A percentile compares a stretch with the other conserved stretches of the same genome.
Evolutionary conservation across 202 grass and related monocot genomes (phyloP).

Genomic region (Cymbopogon flexuosus): DNA sequence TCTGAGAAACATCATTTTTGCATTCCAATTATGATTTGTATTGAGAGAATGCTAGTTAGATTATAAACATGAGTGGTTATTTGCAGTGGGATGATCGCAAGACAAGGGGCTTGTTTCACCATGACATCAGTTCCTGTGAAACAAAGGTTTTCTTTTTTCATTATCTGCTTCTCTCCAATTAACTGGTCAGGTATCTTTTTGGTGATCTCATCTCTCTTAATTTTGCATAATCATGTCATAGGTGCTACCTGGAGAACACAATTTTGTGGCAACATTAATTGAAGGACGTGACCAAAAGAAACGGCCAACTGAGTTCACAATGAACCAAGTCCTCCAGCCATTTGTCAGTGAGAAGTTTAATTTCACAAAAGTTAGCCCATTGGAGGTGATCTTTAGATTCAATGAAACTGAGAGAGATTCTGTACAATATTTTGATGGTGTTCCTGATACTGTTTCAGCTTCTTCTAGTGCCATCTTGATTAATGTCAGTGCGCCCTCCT

Average conservation of each 20-base stretch:
- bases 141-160: conserved; percentile 47
- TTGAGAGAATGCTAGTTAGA: background rate
- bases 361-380: conserved; percentile 64
- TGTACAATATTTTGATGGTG: conserved; percentile 37
- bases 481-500: conserved; percentile 46
- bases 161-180: conserved; percentile 6
- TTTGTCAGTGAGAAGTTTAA: conserved; percentile 76
- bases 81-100: conserved; percentile 68
- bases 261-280: conserved; percentile 58
- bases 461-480: conserved; percentile 65
- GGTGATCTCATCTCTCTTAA: background rate
- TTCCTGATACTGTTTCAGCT: conserved; percentile 21
- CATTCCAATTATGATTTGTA: background rate
- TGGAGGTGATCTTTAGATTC: conserved; percentile 66
- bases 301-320: conserved; percentile 74
- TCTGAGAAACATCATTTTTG: background rate
- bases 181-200: background rate
- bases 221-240: conserved; percentile 9
- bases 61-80: background rate
- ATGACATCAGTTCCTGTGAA: conserved; percentile 56
- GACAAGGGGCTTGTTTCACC: conserved; percentile 61
- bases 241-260: conserved; percentile 59
- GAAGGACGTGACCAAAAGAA: conserved; percentile 90
- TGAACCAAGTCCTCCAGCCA: conserved; percentile 74
- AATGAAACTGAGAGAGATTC: conserved; percentile 36